Evolutionary conservation across 192 early-diverging fungal genomes (phyloP), one percentile per base, ranked within the genome.

Genomic region (Diversispora eburnea): DNA sequence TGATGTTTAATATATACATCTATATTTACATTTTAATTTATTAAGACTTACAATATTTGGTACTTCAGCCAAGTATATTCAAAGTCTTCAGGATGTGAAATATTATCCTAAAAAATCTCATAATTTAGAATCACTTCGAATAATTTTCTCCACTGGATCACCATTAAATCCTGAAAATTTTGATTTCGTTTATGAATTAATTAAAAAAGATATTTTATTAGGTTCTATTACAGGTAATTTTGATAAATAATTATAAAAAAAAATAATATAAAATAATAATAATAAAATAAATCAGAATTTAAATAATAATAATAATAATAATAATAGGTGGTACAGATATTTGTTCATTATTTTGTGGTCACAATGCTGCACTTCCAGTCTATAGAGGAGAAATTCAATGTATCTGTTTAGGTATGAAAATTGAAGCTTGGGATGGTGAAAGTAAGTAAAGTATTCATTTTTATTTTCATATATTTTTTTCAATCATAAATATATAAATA

Each of bases 371-470:
- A n/a, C 83, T 94, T 8, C 94, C 95, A 2, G 96, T 98, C 6
- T 92, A 96, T 79, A 85, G 91, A 6, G 97, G 97, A 49, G 95
- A 98, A 78, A 95, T 99, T 56, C 95, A 97, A 85, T 90, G 91
- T 77, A 86, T 93, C 46, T 90, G 88, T 17, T 82, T 99, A 49
- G 97, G 97, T 13, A 98, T 99, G 95, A 88, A 89, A 56, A 86
- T 99, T 45, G 94, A 99, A 79, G 90, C 93, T 49, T 98, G 95
- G 95, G 76, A 88, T 60, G 87, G 88, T 5, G 80, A 80, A 49
- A 83, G 88, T 73, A 75, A 45, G 74, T 58, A 19, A 10, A 5
- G 62, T 52, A 15, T 33, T 42, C 57, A 45, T 59, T 25, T 9
- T 33, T 12, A 33, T 10, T 58, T 17, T 10, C 25, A 4, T 58